Conservation (phyloP, 768 basidiomycete genomes). For the Xerocomellus amylosporus region DNA sequence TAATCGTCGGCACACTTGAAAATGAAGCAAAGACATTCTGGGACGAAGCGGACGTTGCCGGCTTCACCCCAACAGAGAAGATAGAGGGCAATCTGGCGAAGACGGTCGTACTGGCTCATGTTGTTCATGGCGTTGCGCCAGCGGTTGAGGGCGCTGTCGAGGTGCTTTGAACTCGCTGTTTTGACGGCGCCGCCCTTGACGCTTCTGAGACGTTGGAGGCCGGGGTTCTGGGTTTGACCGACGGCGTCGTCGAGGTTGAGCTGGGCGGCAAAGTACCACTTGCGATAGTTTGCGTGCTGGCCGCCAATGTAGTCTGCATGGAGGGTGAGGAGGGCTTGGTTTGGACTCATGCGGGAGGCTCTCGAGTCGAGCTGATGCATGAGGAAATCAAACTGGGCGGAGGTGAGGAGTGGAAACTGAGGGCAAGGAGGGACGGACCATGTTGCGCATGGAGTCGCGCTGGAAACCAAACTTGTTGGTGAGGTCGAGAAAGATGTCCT, state of each 20-base stretch:
- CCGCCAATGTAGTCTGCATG: constrained; percentile 99
- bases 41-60: constrained; percentile 94
- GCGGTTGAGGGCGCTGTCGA: constrained; percentile 89
- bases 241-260: constrained; percentile 99
- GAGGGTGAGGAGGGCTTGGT: constrained; percentile 91
- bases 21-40: constrained; percentile 97
- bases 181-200: constrained; percentile 61
- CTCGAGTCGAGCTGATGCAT: constrained; percentile 98
- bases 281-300: constrained; percentile 97
- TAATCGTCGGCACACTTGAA: constrained; percentile 99
- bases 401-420: constrained; percentile 6
- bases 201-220: constrained; percentile 82
- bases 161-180: constrained; percentile 65
- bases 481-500: constrained; percentile 97
- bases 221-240: constrained; percentile 91
- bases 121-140: constrained; percentile 99
- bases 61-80: constrained; percentile 98
- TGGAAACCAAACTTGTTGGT: constrained; percentile 99
- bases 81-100: constrained; percentile 94
- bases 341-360: constrained; percentile 97
- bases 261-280: constrained; percentile 99
- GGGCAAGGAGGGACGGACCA: constrained; percentile 46
- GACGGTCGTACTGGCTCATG: constrained; percentile 98
- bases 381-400: constrained; percentile 82
- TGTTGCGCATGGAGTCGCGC: constrained; percentile 93